These are phyloP conservation scores for Ophiocordyceps unilateralis DNA, from an alignment of 2,329 filamentous ascomycete genomes.

Conservation along the genomic window DNA sequence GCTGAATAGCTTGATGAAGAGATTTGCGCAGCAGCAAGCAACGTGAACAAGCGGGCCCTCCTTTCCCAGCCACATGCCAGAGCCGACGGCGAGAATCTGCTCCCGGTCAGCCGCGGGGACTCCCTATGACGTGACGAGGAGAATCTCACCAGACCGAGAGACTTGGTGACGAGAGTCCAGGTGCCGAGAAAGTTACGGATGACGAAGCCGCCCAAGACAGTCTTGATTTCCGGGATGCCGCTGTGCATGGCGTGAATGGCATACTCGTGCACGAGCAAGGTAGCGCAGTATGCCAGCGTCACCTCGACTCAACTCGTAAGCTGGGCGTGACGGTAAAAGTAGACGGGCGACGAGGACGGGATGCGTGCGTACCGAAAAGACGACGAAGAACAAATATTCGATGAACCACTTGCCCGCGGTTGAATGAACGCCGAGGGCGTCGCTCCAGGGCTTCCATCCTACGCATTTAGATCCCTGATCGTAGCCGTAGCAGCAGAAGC, in stretches of 20 bases:
- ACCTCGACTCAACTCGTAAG: too few relatives aligned
- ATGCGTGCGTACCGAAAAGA: conserved; percentile 49
- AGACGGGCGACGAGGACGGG: background rate
- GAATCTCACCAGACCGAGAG: conserved; percentile 71
- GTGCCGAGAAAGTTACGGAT: conserved; percentile 96
- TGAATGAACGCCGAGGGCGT: background rate
- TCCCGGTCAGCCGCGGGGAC: conserved; percentile 83
- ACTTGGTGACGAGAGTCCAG: conserved; percentile 89
- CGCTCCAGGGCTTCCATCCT: conserved; percentile 40
- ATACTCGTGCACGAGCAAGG: conserved; percentile 73
- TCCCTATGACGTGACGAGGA: conserved; percentile 84
- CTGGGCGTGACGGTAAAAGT: too few relatives aligned
- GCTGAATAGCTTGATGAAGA: conserved; percentile 80
- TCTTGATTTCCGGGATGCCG: conserved; percentile 97
- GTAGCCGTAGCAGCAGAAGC: conserved; percentile 96
- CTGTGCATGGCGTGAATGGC: conserved; percentile 93
- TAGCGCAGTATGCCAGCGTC: conserved; percentile 66
- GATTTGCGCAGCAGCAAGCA: conserved; percentile 86
- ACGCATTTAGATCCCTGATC: conserved; percentile 66
- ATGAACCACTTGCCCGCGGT: conserved; percentile 15
- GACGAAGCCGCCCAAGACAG: conserved; percentile 94
- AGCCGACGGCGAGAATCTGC: conserved; percentile 97
- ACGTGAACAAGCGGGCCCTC: conserved; percentile 93
- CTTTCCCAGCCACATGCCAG: conserved; percentile 92
- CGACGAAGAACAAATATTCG: conserved; percentile 79